These are phyloP conservation scores for Kluyveromyces marxianus DNA, from an alignment of 1,139 yeast species.

Conservation along the genomic window DNA sequence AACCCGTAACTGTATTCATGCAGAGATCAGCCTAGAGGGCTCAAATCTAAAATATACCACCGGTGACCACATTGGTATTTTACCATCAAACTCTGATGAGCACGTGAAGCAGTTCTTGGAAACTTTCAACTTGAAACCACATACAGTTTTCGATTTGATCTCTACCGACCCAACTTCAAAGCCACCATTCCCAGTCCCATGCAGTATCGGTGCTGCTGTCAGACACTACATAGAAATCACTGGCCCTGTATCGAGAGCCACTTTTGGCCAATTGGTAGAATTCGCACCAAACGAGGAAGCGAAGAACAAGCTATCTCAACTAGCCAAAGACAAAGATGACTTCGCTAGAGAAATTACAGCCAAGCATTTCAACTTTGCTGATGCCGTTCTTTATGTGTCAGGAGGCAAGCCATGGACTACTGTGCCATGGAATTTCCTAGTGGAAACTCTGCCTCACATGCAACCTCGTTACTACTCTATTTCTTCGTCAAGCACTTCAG, in stretches of 20 bases:
- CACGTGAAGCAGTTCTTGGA: constrained; percentile 57
- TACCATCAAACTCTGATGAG: constrained; percentile 86
- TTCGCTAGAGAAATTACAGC: constrained; percentile 61
- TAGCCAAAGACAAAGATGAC: constrained; percentile 60
- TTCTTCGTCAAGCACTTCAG: constrained; percentile 79
- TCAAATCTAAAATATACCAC: constrained; percentile 80
- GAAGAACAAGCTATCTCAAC: constrained; percentile 42
- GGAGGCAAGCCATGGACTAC: constrained; percentile 56
- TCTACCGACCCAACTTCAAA: constrained; percentile 68
- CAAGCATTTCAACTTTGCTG: constrained; percentile 65
- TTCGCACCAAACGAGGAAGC: constrained; percentile 70
- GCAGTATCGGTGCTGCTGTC: constrained; percentile 79
- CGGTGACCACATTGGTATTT: constrained; percentile 91
- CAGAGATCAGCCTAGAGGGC: constrained; percentile 73
- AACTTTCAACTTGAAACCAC: constrained; percentile 53
- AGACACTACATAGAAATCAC: constrained; percentile 87
- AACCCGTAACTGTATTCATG: constrained; percentile 75
- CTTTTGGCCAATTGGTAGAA: constrained; percentile 65
- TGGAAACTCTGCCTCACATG: constrained; percentile 73
- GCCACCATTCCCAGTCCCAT: constrained; percentile 84
- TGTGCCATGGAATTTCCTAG: constrained; percentile 78
- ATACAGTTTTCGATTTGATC: constrained; percentile 57
- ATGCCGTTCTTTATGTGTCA: constrained; percentile 59
- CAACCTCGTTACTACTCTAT: constrained; percentile 96
- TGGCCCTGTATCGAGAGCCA: constrained; percentile 90